Conservation (phyloP, 768 basidiomycete species). For the Mycena indigotica region DNA sequence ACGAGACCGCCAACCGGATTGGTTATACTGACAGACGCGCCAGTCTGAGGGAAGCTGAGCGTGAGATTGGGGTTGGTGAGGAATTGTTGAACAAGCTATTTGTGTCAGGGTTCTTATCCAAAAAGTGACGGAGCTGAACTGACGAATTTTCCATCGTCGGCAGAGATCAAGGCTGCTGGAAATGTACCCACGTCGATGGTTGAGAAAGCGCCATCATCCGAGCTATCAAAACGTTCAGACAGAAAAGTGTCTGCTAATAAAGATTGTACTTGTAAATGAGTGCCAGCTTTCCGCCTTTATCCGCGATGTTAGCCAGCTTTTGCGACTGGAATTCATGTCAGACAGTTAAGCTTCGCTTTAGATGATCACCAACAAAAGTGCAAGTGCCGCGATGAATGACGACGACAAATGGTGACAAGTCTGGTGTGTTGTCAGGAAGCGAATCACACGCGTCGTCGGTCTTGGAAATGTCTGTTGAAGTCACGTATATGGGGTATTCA, state of each 20-base stretch:
- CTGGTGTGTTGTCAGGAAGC: constrained; percentile 39
- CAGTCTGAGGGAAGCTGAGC: constrained; percentile 37
- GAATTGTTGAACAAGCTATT: constrained; percentile 35
- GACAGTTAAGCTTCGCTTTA: not conserved
- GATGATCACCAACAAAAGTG: constrained; percentile 32
- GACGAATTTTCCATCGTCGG: constrained; percentile 35
- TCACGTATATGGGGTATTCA: constrained; percentile 41
- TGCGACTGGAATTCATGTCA: constrained; percentile 31
- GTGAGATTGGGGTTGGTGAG: constrained; percentile 30
- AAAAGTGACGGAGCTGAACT: not conserved
- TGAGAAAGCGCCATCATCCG: constrained; percentile 19
- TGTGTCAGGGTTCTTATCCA: not conserved
- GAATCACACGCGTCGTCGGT: constrained; percentile 44
- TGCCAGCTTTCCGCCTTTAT: constrained; percentile 34
- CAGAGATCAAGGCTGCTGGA: constrained; percentile 36
- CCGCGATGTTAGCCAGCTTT: constrained; percentile 41
- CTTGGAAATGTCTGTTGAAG: constrained; percentile 40
- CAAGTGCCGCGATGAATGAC: constrained; percentile 48
- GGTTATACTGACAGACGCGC: constrained; percentile 38
- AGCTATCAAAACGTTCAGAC: not conserved
- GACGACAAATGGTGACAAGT: constrained; percentile 41
- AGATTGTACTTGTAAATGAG: constrained; percentile 41
- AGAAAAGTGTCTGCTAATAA: not conserved
- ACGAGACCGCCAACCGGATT: constrained; percentile 56
- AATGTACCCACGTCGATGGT: constrained; percentile 29